Conservation (phyloP, 2,329 filamentous ascomycete species). For the Pseudopyricularia cyperi region DNA sequence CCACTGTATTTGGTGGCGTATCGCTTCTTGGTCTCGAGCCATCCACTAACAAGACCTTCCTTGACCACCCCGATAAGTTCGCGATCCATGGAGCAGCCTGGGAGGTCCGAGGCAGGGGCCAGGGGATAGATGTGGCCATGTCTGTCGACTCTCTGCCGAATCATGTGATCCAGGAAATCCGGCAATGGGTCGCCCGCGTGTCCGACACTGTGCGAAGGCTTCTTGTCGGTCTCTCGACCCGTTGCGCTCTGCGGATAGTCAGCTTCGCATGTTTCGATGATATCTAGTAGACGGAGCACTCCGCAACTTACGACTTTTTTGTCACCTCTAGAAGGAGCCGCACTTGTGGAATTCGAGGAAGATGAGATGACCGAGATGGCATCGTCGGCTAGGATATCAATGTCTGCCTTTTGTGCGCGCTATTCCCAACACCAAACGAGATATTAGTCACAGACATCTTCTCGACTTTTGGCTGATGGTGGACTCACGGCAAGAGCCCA, state of each 20-base stretch:
- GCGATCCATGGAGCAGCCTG: constrained; percentile 48
- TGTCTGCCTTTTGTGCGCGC: constrained; percentile 63
- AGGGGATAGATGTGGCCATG: constrained; percentile 64
- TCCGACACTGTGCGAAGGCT: constrained; percentile 45
- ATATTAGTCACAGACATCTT: neutral
- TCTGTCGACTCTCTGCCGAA: constrained; percentile 72
- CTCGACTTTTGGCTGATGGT: neutral
- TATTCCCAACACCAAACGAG: neutral
- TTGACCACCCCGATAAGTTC: constrained; percentile 69
- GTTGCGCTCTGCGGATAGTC: neutral
- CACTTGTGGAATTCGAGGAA: constrained; percentile 26
- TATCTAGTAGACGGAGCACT: neutral
- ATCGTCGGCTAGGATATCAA: constrained; percentile 73
- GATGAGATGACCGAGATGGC: constrained; percentile 60
- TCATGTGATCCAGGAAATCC: constrained; percentile 73
- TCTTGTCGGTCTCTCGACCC: constrained; percentile 1
- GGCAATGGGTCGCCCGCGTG: constrained; percentile 77
- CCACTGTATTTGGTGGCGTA: constrained; percentile 64
- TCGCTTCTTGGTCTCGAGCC: constrained; percentile 59
- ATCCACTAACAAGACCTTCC: constrained; percentile 64
- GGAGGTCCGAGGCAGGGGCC: constrained; percentile 48
- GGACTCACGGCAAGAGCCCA: constrained; percentile 58
- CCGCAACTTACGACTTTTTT: neutral
- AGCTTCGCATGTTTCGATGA: neutral
- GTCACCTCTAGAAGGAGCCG: constrained; percentile 9